phyloP scores from a whole-genome alignment of 1,284 basidiomycete species.

The Marasmius oreades region DNA sequence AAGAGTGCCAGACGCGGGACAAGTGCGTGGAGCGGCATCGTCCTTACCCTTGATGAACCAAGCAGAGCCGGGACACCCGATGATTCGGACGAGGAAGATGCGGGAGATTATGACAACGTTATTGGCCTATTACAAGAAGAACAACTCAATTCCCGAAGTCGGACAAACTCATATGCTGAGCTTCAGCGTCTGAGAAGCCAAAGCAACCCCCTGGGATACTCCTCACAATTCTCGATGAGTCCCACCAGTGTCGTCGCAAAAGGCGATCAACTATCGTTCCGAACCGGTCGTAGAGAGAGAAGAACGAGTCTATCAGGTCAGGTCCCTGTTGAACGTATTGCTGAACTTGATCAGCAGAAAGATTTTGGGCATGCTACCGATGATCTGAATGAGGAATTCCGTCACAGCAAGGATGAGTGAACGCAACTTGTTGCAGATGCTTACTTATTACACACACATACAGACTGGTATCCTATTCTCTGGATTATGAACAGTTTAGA shows the following conservation, averaged over 20 bases:
- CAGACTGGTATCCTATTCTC: conserved; percentile 3
- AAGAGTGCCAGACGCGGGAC: conserved; percentile 67
- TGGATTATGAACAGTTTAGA: too few species aligned
- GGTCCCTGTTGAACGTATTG: conserved; percentile 61
- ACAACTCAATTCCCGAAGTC: conserved; percentile 52
- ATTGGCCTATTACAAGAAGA: conserved; percentile 55
- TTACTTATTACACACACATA: too few species aligned
- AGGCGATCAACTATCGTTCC: conserved; percentile 41
- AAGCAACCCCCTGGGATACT: conserved; percentile 16
- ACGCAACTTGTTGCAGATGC: conserved; percentile 4
- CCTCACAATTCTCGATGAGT: conserved; percentile 2
- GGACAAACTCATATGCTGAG: conserved; percentile 75
- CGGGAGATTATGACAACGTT: conserved; percentile 79
- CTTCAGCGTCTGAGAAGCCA: conserved; percentile 62
- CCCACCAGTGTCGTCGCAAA: conserved; percentile 21
- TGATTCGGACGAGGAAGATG: conserved; percentile 72
- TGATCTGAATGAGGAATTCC: conserved; percentile 62
- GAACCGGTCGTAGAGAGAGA: conserved; percentile 44
- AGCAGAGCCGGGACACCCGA: conserved; percentile 68
- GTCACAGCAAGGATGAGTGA: conserved; percentile 29
- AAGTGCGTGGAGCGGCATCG: conserved; percentile 69
- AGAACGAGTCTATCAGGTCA: conserved; percentile 61
- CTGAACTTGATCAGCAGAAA: conserved; percentile 51
- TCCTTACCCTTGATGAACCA: conserved; percentile 44
- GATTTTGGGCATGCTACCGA: conserved; percentile 52